A percentile compares a stretch with the other conserved stretches of the same genome.
These are phyloP conservation scores for Cryptosporidium parvum DNA, from an alignment of 169 alveolate species.

Conservation along the genomic window DNA sequence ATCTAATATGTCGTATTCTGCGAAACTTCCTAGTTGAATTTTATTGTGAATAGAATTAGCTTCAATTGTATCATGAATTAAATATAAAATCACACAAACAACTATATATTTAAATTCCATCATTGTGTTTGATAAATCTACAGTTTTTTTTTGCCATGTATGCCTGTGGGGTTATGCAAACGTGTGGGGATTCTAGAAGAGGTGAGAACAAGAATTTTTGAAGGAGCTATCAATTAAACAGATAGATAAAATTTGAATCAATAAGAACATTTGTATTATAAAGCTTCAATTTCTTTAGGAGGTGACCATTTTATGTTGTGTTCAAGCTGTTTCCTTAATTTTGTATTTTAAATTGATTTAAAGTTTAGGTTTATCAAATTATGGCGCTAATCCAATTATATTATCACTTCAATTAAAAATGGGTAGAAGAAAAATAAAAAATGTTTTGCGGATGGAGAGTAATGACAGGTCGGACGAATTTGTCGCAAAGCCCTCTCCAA, in stretches of 20 bases:
- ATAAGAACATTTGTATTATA: background rate
- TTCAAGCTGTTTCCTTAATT: background rate
- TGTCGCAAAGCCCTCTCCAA: background rate
- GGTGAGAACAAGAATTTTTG: background rate
- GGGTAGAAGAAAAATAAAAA: constrained; percentile 39
- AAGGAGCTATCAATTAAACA: background rate
- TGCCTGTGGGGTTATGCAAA: constrained; percentile 13
- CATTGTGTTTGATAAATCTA: background rate
- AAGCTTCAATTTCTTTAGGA: background rate
- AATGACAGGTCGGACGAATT: background rate
- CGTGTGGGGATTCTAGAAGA: constrained; percentile 8
- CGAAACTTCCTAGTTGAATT: background rate
- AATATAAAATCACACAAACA: constrained; percentile 38
- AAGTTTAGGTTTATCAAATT: background rate
- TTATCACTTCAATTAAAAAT: constrained; percentile 1
- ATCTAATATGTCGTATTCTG: constrained; percentile 9
- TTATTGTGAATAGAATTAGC: background rate
- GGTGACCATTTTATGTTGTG: background rate
- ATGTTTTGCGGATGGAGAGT: background rate
- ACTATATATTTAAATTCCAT: constrained; percentile 41
- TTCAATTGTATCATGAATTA: background rate
- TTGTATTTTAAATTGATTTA: background rate
- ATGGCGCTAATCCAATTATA: background rate
- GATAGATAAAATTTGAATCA: background rate
- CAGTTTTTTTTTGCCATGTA: background rate